Evolutionary conservation across 192 early-diverging fungal species (phyloP).

Genomic region (Chytriomyces hyalinus): DNA sequence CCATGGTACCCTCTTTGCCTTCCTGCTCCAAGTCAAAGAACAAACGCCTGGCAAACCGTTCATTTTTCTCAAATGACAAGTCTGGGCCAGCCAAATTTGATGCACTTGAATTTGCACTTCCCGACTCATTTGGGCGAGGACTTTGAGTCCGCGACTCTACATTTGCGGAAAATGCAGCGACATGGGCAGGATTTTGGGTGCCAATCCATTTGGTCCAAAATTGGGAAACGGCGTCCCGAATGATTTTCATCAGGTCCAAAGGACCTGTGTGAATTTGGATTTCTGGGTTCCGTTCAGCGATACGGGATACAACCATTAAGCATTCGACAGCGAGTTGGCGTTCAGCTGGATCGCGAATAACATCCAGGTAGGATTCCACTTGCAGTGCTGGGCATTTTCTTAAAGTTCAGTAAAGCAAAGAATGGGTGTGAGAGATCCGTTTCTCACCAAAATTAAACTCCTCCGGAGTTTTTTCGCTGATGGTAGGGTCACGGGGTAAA

Average conservation of each 20-base stretch:
- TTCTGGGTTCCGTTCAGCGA: conserved; percentile 71
- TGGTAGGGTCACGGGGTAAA: conserved; percentile 75
- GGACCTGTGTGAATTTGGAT: conserved; percentile 45
- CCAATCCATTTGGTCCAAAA: conserved; percentile 77
- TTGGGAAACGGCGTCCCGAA: conserved; percentile 65
- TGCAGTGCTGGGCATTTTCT: conserved; percentile 53
- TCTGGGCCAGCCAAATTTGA: conserved; percentile 27
- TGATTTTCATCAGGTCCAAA: conserved; percentile 66
- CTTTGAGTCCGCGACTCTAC: conserved; percentile 16
- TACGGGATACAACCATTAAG: conserved; percentile 69
- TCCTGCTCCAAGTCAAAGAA: conserved; percentile 82
- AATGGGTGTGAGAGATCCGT: no score
- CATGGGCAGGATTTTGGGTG: conserved; percentile 45
- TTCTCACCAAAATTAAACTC: conserved; percentile 83
- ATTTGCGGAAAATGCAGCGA: conserved; percentile 23
- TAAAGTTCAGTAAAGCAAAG: neutral
- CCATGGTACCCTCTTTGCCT: conserved; percentile 68
- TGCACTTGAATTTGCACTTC: neutral
- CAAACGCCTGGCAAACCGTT: conserved; percentile 65
- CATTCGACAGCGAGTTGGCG: conserved; percentile 78
- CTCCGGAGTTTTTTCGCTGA: conserved; percentile 81
- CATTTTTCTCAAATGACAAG: conserved; percentile 64
- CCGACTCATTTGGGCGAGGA: neutral
- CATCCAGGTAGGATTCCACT: conserved; percentile 76
- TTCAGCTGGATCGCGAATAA: conserved; percentile 78